Evolutionary conservation across 306 rosid species (phyloP).

Genomic region (Gastrolobium villosum): DNA sequence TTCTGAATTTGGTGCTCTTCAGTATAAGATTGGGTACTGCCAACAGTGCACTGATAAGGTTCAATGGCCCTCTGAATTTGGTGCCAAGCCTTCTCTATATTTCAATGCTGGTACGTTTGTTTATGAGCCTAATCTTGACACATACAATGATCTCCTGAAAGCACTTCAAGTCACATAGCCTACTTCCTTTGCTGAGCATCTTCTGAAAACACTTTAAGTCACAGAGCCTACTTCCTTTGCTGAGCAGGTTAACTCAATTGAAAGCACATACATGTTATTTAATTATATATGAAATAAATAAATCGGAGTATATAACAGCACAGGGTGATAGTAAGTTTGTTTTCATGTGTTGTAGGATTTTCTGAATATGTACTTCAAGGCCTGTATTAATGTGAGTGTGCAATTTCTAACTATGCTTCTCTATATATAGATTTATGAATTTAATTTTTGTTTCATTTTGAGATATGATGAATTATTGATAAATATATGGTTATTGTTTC

Average conservation of each 20-base stretch:
- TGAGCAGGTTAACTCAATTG: conserved; percentile 65
- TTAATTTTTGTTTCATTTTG: no score
- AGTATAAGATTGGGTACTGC: conserved; percentile 70
- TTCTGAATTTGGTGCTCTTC: no score
- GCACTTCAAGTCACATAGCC: conserved; percentile 57
- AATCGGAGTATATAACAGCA: no score
- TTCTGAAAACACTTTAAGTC: conserved; percentile 55
- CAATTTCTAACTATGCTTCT: no score
- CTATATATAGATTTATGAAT: no score
- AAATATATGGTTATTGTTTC: no score
- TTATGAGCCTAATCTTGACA: conserved; percentile 61
- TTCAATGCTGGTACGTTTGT: conserved; percentile 94
- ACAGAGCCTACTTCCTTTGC: conserved; percentile 77
- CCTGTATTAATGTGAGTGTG: no score
- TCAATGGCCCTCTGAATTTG: conserved; percentile 64
- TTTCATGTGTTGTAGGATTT: conserved; percentile 57
- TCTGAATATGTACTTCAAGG: conserved; percentile 72
- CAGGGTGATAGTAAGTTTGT: neutral
- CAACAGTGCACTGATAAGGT: conserved; percentile 82
- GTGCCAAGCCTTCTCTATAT: conserved; percentile 78
- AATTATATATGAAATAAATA: no score
- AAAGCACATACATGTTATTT: no score
- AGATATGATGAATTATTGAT: no score
- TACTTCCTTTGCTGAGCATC: conserved; percentile 87
- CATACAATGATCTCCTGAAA: conserved; percentile 64